These are phyloP conservation scores for Wolfiporia cocos DNA, from an alignment of 1,284 basidiomycete species.

Conservation along the genomic window DNA sequence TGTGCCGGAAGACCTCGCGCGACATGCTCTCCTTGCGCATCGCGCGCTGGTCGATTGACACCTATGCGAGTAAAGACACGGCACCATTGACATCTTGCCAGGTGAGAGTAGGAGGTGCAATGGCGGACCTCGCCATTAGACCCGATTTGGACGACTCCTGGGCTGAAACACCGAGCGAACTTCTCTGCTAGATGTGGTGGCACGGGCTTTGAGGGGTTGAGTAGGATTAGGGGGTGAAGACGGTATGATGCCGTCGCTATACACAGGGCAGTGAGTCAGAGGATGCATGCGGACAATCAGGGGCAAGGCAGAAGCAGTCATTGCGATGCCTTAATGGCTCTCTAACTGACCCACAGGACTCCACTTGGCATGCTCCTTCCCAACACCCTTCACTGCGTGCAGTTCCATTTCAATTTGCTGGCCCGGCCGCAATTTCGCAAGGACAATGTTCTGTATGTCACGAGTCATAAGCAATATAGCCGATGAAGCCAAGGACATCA, in stretches of 20 bases:
- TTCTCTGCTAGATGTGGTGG: slow-evolving; percentile 63
- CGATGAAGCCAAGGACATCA: too few species aligned
- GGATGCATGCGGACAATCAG: too few species aligned
- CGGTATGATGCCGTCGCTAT: slow-evolving; percentile 97
- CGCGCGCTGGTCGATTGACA: slow-evolving; percentile 55
- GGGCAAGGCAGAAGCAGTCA: too few species aligned
- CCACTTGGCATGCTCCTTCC: slow-evolving; percentile 96
- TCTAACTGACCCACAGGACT: slow-evolving; percentile 92
- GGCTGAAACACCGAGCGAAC: slow-evolving; percentile 86
- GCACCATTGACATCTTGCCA: neutral
- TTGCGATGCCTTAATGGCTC: too few species aligned
- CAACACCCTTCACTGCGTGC: slow-evolving; percentile 93
- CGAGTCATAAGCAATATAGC: too few species aligned
- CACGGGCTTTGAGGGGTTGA: slow-evolving; percentile 62
- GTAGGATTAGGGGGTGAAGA: slow-evolving; percentile 82
- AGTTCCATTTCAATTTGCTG: slow-evolving; percentile 82
- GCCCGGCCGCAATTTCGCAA: slow-evolving; percentile 93
- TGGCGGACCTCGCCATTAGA: slow-evolving; percentile 17
- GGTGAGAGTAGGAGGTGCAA: neutral
- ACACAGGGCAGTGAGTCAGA: too few species aligned
- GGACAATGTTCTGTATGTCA: slow-evolving; percentile 81
- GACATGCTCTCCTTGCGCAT: slow-evolving; percentile 89
- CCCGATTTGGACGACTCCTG: slow-evolving; percentile 81
- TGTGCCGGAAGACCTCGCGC: slow-evolving; percentile 88
- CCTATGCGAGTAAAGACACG: slow-evolving; percentile 20